A percentile compares a stretch with the other conserved stretches of the same genome.
These are phyloP conservation scores for Nyssa sinensis DNA, from an alignment of 148 eudicot genomes.

Conservation along the genomic window DNA sequence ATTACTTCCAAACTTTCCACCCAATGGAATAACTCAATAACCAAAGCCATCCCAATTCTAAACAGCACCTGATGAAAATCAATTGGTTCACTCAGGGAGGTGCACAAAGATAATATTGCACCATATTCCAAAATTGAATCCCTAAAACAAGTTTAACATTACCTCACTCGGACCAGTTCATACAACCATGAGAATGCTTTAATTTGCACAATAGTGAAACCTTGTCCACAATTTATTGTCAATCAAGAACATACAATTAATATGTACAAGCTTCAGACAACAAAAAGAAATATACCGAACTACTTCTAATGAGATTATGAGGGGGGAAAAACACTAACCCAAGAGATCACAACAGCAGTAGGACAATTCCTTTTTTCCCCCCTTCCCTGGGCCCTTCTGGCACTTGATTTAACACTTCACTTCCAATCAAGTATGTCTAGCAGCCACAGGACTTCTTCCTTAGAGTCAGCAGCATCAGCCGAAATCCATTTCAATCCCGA, in stretches of 20 bases:
- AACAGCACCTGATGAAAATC: too few species aligned
- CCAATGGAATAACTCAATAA: too few species aligned
- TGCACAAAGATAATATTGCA: neutral
- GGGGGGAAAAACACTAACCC: too few species aligned
- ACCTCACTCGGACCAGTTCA: neutral
- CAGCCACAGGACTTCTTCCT: slow-evolving; percentile 77
- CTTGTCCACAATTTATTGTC: neutral
- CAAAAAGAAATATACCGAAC: neutral
- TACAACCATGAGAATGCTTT: neutral
- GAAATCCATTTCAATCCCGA: slow-evolving; percentile 88
- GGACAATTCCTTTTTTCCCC: neutral
- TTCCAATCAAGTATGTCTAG: slow-evolving; percentile 96
- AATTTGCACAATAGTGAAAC: neutral
- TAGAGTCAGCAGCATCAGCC: slow-evolving; percentile 77
- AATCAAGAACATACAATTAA: neutral
- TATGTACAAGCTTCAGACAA: neutral
- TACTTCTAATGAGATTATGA: neutral
- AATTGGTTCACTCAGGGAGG: too few species aligned
- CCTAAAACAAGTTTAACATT: neutral
- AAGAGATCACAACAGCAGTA: too few species aligned
- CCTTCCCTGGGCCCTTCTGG: neutral
- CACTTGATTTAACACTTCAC: slow-evolving; percentile 26
- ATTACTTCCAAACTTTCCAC: too few species aligned
- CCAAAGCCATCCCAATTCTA: too few species aligned
- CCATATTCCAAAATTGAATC: neutral